Conservation (phyloP, 768 basidiomycete species). For the Mycena indigotica region DNA sequence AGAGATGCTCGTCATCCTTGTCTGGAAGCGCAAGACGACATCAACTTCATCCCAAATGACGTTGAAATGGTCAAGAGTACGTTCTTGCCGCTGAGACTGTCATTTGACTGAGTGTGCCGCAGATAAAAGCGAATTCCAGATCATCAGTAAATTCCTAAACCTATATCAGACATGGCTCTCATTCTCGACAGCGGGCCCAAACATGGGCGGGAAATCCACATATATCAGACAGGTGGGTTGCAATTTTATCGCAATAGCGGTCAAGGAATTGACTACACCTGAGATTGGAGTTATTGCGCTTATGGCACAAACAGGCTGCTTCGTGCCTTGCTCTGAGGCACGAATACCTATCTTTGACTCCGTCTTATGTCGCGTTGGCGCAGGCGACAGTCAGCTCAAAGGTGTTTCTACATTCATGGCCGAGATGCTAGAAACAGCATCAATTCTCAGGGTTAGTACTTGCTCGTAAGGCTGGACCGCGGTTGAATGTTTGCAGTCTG, state of each 20-base stretch:
- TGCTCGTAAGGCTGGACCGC: background rate
- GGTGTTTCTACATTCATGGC: constrained; percentile 99
- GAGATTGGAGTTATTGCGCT: constrained; percentile 91
- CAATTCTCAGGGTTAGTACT: constrained; percentile 75
- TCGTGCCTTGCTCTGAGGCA: constrained; percentile 90
- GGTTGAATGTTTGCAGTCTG: constrained; percentile 55
- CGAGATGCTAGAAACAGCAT: constrained; percentile 98
- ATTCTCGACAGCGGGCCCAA: constrained; percentile 75
- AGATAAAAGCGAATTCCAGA: constrained; percentile 91
- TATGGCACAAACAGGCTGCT: constrained; percentile 95
- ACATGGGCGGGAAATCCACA: constrained; percentile 99
- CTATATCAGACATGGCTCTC: background rate
- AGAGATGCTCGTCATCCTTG: constrained; percentile 94
- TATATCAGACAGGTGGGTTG: constrained; percentile 93
- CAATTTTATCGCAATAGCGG: no score
- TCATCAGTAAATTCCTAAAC: constrained; percentile 83
- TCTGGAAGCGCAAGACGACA: constrained; percentile 92
- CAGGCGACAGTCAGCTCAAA: constrained; percentile 96
- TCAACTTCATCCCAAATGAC: constrained; percentile 95
- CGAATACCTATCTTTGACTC: constrained; percentile 93
- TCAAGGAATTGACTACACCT: background rate
- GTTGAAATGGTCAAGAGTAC: constrained; percentile 89
- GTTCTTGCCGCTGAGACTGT: constrained; percentile 11
- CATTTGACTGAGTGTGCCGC: background rate
- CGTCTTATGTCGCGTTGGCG: constrained; percentile 92